These are phyloP conservation scores for Andrographis paniculata DNA, from an alignment of 305 asterid genomes.

Conservation along the genomic window DNA sequence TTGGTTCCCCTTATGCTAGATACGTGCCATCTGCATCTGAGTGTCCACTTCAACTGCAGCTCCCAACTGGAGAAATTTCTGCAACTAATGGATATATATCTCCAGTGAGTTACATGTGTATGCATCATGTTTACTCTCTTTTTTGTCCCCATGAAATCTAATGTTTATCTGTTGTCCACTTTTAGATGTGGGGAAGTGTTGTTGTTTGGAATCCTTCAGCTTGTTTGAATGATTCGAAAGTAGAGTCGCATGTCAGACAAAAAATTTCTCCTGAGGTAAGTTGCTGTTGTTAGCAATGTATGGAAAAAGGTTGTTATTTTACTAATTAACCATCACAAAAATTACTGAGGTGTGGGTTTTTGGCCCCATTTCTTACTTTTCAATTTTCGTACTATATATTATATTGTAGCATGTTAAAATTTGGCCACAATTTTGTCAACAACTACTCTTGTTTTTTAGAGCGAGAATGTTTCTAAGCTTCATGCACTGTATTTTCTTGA, in stretches of 20 bases:
- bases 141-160: conserved; percentile 25
- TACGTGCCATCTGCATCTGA: conserved; percentile 83
- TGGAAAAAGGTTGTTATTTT: conserved; percentile 3
- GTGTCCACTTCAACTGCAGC: conserved; percentile 78
- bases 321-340: too few relatives aligned
- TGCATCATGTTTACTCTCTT: conserved; percentile 7
- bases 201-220: conserved; percentile 84
- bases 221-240: conserved; percentile 40
- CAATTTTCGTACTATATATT: background rate
- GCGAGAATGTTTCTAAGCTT: background rate
- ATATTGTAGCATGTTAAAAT: too few relatives aligned
- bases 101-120: conserved; percentile 54
- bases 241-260: conserved; percentile 31
- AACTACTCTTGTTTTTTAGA: background rate
- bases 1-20: conserved; percentile 32
- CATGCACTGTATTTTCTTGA: background rate
- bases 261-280: conserved; percentile 70
- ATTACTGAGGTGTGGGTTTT: too few relatives aligned
- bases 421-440: too few relatives aligned
- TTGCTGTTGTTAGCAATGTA: conserved; percentile 13
- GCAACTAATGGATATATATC: conserved; percentile 86
- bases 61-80: conserved; percentile 66
- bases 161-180: conserved; percentile 19
- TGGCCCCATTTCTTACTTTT: too few relatives aligned
- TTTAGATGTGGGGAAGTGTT: conserved; percentile 97